These are phyloP conservation scores for Pleurotus ostreatus DNA, from an alignment of 768 basidiomycete genomes.

Conservation along the genomic window DNA sequence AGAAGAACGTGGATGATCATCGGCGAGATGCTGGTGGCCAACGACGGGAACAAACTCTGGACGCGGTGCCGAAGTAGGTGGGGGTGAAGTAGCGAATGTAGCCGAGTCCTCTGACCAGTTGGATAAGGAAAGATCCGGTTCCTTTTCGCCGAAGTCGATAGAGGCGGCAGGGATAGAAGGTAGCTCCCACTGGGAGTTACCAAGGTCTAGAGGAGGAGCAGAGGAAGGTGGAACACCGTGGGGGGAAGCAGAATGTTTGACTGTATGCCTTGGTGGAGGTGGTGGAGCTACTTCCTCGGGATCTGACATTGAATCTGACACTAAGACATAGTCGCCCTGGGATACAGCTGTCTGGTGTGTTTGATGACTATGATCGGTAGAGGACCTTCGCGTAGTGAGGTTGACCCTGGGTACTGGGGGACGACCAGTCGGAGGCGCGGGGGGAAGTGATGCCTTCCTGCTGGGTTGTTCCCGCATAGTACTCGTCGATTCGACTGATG, in stretches of 20 bases:
- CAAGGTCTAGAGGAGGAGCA: slow-evolving; percentile 30
- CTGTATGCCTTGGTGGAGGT: slow-evolving; percentile 29
- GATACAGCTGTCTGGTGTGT: slow-evolving; percentile 9
- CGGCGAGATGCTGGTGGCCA: not conserved
- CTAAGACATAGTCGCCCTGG: slow-evolving; percentile 60
- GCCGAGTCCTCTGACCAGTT: slow-evolving; percentile 58
- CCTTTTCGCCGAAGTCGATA: slow-evolving; percentile 45
- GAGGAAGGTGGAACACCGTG: slow-evolving; percentile 21
- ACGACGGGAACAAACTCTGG: slow-evolving; percentile 2
- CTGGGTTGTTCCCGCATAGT: slow-evolving; percentile 26
- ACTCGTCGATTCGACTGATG: slow-evolving; percentile 13
- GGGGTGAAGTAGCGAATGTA: slow-evolving; percentile 22
- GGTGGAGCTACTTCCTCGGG: slow-evolving; percentile 38
- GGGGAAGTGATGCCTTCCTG: slow-evolving; percentile 31
- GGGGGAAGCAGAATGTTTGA: slow-evolving; percentile 34
- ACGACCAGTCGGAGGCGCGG: slow-evolving; percentile 17
- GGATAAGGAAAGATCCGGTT: slow-evolving; percentile 48
- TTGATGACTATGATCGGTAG: slow-evolving; percentile 10
- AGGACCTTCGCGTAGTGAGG: slow-evolving; percentile 10
- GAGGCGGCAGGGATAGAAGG: slow-evolving; percentile 53
- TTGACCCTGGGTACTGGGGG: slow-evolving; percentile 17
- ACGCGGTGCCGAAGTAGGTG: slow-evolving; percentile 18
- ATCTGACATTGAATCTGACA: slow-evolving; percentile 45
- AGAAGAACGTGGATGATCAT: slow-evolving; percentile 37
- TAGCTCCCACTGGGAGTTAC: slow-evolving; percentile 60